Percentiles rank a stretch among this genome's conserved stretches.
Evolutionary conservation across 192 early-diverging fungal genomes (phyloP).

Genomic region (Coemansia sp.): DNA sequence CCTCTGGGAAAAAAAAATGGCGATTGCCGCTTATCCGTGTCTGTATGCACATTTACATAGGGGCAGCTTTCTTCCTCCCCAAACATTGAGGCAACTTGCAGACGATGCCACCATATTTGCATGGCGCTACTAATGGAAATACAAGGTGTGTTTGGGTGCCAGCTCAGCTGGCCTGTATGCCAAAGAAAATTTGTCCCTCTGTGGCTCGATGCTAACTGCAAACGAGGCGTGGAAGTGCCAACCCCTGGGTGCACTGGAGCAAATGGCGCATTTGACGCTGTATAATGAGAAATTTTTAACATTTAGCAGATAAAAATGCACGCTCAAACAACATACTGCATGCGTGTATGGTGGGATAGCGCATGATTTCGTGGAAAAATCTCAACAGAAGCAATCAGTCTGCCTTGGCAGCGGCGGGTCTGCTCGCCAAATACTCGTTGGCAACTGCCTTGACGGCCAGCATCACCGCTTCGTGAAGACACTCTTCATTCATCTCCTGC

Average conservation of each 20-base stretch:
- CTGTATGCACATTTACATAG: not conserved
- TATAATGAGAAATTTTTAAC: not conserved
- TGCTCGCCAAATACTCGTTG: constrained; percentile 51
- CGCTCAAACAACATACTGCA: too few species aligned
- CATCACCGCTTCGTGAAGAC: constrained; percentile 52
- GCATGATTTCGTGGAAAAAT: constrained; percentile 3
- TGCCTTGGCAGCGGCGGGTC: constrained; percentile 8
- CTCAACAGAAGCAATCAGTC: not conserved
- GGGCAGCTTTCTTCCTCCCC: too few species aligned
- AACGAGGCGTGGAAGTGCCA: not conserved
- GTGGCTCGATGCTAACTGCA: not conserved
- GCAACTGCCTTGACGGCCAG: constrained; percentile 47
- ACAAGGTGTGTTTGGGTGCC: too few species aligned
- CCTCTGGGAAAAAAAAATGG: not conserved
- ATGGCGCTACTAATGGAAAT: too few species aligned
- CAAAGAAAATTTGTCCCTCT: too few species aligned
- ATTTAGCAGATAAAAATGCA: too few species aligned
- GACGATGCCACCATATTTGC: too few species aligned
- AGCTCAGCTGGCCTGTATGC: too few species aligned
- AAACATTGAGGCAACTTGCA: too few species aligned
- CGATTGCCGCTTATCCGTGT: not conserved
- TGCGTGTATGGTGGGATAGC: too few species aligned
- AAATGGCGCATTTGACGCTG: not conserved
- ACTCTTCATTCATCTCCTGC: constrained; percentile 54
- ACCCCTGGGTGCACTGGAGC: too few species aligned